These are phyloP conservation scores for Daldinia sp. DNA, from an alignment of 2,329 filamentous ascomycete genomes.

Conservation along the genomic window DNA sequence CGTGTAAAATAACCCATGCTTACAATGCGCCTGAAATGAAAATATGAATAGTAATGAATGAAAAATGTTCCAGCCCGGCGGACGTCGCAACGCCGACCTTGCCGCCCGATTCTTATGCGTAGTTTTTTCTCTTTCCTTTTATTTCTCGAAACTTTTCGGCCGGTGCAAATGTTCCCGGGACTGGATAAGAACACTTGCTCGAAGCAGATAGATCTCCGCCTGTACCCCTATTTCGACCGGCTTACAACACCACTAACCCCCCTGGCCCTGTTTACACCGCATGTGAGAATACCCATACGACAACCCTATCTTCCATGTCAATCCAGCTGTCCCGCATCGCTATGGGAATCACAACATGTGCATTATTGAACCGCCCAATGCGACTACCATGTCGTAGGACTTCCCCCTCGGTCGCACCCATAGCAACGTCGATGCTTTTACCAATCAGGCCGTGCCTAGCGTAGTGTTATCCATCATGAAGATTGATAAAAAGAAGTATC, in stretches of 20 bases:
- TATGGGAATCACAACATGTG: conserved; percentile 25
- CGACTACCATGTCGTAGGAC: conserved; percentile 7
- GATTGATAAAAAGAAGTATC: conserved; percentile 1
- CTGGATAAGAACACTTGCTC: neutral
- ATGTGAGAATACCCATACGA: conserved; percentile 15
- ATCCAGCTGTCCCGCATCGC: conserved; percentile 4
- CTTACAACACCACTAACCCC: neutral
- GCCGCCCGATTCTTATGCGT: no score
- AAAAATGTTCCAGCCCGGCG: neutral
- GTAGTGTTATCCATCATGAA: neutral
- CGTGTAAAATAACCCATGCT: neutral
- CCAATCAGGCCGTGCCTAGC: neutral
- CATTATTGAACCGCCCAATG: conserved; percentile 13
- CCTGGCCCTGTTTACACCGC: conserved; percentile 12
- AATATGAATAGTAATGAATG: neutral
- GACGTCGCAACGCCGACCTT: neutral
- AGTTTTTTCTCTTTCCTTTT: no score
- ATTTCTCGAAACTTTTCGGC: neutral
- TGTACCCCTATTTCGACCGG: conserved; percentile 16
- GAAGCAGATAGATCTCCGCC: conserved; percentile 6
- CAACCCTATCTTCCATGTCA: neutral
- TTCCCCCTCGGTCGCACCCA: neutral
- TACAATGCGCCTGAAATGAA: neutral
- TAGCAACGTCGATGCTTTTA: conserved; percentile 3
- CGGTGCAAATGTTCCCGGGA: neutral